Base-by-base conservation (phyloP, 495 filamentous ascomycete genomes). In the Parmelia sp. region DNA sequence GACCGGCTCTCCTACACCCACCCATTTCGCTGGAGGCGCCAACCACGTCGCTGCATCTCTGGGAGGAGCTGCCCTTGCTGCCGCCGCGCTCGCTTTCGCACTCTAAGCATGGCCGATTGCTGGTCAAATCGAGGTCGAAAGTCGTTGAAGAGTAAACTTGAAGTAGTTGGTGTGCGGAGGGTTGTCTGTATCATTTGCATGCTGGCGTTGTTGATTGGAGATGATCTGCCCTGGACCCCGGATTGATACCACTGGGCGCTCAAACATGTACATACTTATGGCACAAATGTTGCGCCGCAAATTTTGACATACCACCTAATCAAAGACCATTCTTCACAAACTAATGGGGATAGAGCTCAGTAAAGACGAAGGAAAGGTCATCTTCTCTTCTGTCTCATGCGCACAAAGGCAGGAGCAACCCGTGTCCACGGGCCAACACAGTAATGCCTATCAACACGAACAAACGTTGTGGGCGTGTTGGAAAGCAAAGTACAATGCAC, bases 1-100 rank as follows among this genome's bases (percentile, higher is more conserved):
- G 19, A 60, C 58, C n/a, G 33, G 49, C 23, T 36, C 57, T 23
- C 63, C 66, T n/a, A 42, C 53, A 51, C 63, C 69, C n/a, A 15
- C 69, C 31, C 42, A 63, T n/a, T 70, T 70, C 61, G 66, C 67
- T 29, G 69, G 69, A 17, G 66, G 63, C 1, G 69, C 69, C 39
- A 65, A 64, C 19, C 66, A 68, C 40, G 31, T 70, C 14, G 61
- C 51, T 53, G 69, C 63, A 55, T 70, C 69, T 23, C 19, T 63
- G 39, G 61, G 61, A 42, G 61, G 49, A 33, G 49, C 57, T n/a
- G 49, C 27, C 31, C 12, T 63, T 35, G 61, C 51, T 36, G 61
- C 61, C 25, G 61, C 61, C 1, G 61, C 51, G 14, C 1, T 57
- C 15, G 61, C 61, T 29, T 57, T 63, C 23, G 61, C 27, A 10